Evolutionary conservation across 1,139 yeast genomes (phyloP).

Genomic region (Lodderomyces margitis): DNA sequence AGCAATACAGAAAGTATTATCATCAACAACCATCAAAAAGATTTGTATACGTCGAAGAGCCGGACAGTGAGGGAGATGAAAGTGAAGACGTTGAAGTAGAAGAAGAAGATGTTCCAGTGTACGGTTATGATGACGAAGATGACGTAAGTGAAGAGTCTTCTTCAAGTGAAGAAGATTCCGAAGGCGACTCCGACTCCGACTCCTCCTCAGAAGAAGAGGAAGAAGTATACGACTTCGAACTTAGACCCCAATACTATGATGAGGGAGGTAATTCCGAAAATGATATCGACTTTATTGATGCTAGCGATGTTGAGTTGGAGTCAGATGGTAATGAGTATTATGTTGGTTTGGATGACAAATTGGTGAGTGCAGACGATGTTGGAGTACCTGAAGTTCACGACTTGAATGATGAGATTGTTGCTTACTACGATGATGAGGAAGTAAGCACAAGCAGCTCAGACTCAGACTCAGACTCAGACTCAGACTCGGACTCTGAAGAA

Average conservation of each 20-base stretch:
- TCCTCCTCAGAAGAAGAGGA: constrained; percentile 16
- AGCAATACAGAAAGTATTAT: constrained; percentile 31
- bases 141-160: neutral
- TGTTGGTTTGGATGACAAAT: constrained; percentile 38
- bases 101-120: constrained; percentile 5
- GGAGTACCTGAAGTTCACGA: constrained; percentile 31
- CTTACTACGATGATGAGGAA: constrained; percentile 33
- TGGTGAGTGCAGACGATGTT: constrained; percentile 35
- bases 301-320: constrained; percentile 13
- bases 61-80: constrained; percentile 30
- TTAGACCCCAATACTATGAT: constrained; percentile 15
- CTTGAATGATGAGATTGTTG: constrained; percentile 41
- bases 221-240: constrained; percentile 18
- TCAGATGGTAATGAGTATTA: constrained; percentile 19
- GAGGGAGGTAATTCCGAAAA: constrained; percentile 11
- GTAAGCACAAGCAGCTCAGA: constrained; percentile 5
- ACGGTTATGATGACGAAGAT: constrained; percentile 2
- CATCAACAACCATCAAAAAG: constrained; percentile 32
- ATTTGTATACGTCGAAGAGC: constrained; percentile 42
- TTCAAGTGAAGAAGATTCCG: constrained; percentile 2
- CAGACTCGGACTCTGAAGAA: constrained; percentile 16
- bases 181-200: constrained; percentile 8
- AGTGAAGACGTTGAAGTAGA: constrained; percentile 15
- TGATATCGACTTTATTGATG: constrained; percentile 10
- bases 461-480: constrained; percentile 13